phyloP scores from a whole-genome alignment of 2,329 filamentous ascomycete genomes.

The Neofusicoccum laricinum region DNA sequence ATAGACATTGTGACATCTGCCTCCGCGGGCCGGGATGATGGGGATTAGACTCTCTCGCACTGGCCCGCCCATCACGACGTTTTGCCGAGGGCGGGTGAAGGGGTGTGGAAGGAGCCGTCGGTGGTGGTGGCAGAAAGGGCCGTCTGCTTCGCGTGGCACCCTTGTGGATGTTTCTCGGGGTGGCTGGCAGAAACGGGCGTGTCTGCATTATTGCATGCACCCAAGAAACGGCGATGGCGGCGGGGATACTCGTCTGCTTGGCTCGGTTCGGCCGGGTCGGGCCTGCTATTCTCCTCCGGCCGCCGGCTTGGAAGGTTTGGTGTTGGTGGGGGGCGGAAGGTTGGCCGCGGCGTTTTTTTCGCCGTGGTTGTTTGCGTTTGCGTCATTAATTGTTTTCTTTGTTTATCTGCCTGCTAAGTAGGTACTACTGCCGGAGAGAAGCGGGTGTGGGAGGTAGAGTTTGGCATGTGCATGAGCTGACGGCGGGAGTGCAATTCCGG shows the following conservation, averaged over 20 bases:
- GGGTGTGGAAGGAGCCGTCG: not conserved
- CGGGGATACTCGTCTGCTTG: not conserved
- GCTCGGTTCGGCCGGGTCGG: slow-evolving; percentile 9
- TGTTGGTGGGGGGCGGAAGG: not conserved
- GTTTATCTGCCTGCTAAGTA: not conserved
- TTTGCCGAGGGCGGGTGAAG: not conserved
- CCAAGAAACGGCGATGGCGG: not conserved
- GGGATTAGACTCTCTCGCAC: too few species aligned
- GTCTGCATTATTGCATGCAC: too few species aligned
- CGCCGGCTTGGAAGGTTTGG: not conserved
- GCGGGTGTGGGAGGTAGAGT: not conserved
- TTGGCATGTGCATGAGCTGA: not conserved
- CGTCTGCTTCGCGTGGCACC: slow-evolving; percentile 2
- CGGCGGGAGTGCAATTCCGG: not conserved
- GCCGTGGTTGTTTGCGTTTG: not conserved
- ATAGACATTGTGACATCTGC: too few species aligned
- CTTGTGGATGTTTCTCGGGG: not conserved
- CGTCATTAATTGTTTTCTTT: not conserved
- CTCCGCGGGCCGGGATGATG: not conserved
- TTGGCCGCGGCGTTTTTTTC: not conserved
- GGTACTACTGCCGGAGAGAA: not conserved
- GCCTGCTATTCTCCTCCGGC: not conserved
- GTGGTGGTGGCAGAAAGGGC: not conserved
- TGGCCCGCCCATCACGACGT: not conserved
- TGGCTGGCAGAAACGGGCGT: not conserved